Evolutionary conservation across 208 protist species (phyloP).

Genomic region (Leishmania arabica): DNA sequence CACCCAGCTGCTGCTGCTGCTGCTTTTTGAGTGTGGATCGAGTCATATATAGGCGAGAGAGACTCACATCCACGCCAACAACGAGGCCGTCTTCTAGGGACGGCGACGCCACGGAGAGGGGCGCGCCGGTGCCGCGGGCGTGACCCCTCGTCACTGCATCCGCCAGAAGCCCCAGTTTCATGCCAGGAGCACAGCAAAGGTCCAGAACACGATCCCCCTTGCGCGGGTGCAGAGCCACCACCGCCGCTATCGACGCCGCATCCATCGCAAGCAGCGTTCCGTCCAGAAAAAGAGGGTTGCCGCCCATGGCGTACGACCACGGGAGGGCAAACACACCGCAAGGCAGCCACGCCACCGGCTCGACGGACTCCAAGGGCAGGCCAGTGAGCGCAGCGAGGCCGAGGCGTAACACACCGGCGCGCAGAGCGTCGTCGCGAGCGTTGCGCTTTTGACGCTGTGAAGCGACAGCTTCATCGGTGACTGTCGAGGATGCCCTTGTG

Average conservation of each 20-base stretch:
- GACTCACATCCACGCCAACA: constrained; percentile 74
- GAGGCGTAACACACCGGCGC: constrained; percentile 12
- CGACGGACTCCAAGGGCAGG: constrained; percentile 26
- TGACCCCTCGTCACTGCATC: constrained; percentile 39
- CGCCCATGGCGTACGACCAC: constrained; percentile 31
- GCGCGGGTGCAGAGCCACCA: constrained; percentile 68
- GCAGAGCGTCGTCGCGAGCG: not conserved
- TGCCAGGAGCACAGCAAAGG: constrained; percentile 87
- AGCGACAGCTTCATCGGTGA: not conserved
- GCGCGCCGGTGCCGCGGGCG: not conserved
- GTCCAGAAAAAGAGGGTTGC: constrained; percentile 33
- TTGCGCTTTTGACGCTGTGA: not conserved
- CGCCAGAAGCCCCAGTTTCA: constrained; percentile 78
- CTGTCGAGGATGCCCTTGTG: not conserved
- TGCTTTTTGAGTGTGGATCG: constrained; percentile 47
- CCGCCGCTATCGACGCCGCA: constrained; percentile 79
- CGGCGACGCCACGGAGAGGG: not conserved
- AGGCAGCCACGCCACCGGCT: constrained; percentile 64
- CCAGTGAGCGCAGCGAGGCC: constrained; percentile 33
- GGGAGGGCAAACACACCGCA: constrained; percentile 55
- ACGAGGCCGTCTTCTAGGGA: constrained; percentile 29
- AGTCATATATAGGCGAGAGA: constrained; percentile 58
- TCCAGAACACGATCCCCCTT: constrained; percentile 75
- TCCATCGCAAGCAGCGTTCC: constrained; percentile 81
- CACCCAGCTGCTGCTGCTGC: constrained; percentile 19